Evolutionary conservation across 768 basidiomycete genomes (phyloP), one percentile per base, ranked within the genome.

Genomic region (Suillus tomentosus): DNA sequence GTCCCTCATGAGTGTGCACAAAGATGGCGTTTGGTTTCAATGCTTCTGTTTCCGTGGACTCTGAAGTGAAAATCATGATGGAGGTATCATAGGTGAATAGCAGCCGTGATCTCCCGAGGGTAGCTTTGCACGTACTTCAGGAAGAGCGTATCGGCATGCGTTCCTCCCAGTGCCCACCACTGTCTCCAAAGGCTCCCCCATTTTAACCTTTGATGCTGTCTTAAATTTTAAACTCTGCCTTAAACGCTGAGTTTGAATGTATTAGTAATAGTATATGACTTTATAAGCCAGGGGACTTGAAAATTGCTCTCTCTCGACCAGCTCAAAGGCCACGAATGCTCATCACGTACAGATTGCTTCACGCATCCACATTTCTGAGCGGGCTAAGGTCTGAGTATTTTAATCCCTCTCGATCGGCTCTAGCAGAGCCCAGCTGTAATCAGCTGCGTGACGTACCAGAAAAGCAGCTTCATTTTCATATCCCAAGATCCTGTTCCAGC

Each of bases 381-480:
- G 86, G 87, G 87, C 83, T 81, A 88, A 89, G 87, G 87, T 89
- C 87, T 87, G 87, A 88, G 86, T 77, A 83, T 85, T 85, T 74
- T 70, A 84, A 77, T 84, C 85, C 84, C 82, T 82, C 81, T 80
- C 66, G 82, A 84, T 81, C 70, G 85, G 76, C 82, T 77, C 83
- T 83, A 84, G 85, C 82, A 68, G 87, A 81, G 82, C 74, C 84
- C 76, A 76, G 80, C 78, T 76, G 72, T 81, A 83, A 87, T 71
- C 70, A 69, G 78, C 79, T 78, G 76, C 84, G 81, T 82, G 80
- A 76, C 83, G 81, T 83, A 88, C 85, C 86, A 87, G 87, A 87
- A 84, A 88, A 78, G 68, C 78, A 77, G 64, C 69, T 48, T 65
- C 71, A 68, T 64, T 68, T 59, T 68, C 69, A 71, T 66, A 71